These are phyloP conservation scores for Corynascus novoguineensis DNA, from an alignment of 495 filamentous ascomycete genomes.

Conservation along the genomic window DNA sequence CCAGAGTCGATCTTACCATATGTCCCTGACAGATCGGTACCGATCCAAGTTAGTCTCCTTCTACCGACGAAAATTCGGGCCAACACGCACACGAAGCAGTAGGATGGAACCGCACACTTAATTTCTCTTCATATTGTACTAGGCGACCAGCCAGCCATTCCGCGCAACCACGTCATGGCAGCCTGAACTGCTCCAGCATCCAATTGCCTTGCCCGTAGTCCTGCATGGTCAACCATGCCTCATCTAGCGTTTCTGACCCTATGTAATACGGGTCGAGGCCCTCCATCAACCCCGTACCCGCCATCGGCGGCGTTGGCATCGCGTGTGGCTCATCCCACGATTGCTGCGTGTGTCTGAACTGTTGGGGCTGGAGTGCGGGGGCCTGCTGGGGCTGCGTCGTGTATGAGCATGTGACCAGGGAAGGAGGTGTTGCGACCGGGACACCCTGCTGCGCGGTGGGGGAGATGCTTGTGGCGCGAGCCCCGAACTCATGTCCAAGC, in stretches of 20 bases:
- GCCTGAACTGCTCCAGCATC: slow-evolving; percentile 1
- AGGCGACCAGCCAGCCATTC: too few species aligned
- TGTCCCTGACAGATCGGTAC: too few species aligned
- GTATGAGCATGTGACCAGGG: background rate
- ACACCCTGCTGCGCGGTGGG: background rate
- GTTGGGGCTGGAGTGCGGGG: background rate
- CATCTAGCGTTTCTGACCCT: background rate
- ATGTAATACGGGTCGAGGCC: slow-evolving; percentile 1
- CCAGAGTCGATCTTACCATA: too few species aligned
- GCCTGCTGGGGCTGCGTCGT: background rate
- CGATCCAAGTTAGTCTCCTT: too few species aligned
- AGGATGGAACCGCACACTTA: too few species aligned
- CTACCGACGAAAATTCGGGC: too few species aligned
- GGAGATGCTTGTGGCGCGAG: background rate
- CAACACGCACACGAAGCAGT: too few species aligned
- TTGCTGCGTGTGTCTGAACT: background rate
- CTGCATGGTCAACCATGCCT: slow-evolving; percentile 12
- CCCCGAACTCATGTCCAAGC: too few species aligned
- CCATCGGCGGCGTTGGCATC: background rate
- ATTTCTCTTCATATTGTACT: too few species aligned
- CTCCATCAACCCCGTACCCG: background rate
- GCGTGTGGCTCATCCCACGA: background rate
- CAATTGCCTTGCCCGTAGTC: slow-evolving; percentile 10
- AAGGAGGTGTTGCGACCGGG: background rate
- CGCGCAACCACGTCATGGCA: too few species aligned